These are phyloP conservation scores for Cytospora paraplurivora DNA, from an alignment of 2,329 filamentous ascomycete genomes.

Conservation along the genomic window DNA sequence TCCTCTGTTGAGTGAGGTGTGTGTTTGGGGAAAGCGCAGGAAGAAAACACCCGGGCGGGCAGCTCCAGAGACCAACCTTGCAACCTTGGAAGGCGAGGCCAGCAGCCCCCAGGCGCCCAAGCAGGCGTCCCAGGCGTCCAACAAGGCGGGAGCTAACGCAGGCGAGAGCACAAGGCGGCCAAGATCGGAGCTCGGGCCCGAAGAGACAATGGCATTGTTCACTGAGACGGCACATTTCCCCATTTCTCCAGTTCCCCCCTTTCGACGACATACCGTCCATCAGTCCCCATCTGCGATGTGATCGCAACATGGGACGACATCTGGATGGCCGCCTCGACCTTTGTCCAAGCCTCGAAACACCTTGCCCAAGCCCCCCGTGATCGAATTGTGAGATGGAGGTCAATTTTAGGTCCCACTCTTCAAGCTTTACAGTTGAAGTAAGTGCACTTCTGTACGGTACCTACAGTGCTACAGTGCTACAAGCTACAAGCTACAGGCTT, in stretches of 20 bases:
- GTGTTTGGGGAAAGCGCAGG: too few species aligned
- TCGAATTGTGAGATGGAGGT: too few species aligned
- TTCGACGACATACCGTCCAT: slow-evolving; percentile 22
- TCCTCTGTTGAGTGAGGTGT: too few species aligned
- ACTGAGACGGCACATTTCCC: slow-evolving; percentile 2
- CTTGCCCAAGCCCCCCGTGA: too few species aligned
- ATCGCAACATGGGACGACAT: too few species aligned
- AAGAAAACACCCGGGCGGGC: too few species aligned
- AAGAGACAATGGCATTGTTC: slow-evolving; percentile 16
- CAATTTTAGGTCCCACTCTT: slow-evolving; percentile 7
- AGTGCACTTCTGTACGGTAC: not conserved
- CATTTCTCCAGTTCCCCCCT: not conserved
- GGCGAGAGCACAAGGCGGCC: slow-evolving; percentile 1
- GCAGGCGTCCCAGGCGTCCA: not conserved
- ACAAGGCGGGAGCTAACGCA: slow-evolving; percentile 26
- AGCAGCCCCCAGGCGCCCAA: too few species aligned
- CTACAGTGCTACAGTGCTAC: not conserved
- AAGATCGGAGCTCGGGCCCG: slow-evolving; percentile 13
- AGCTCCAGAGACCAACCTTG: too few species aligned
- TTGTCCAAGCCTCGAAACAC: too few species aligned
- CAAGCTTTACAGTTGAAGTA: slow-evolving; percentile 14
- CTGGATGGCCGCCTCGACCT: too few species aligned
- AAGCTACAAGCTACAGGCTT: too few species aligned
- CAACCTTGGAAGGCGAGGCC: too few species aligned
- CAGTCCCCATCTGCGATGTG: not conserved